phyloP scores from a whole-genome alignment of 345 rosid species.

The Theobroma cacao region DNA sequence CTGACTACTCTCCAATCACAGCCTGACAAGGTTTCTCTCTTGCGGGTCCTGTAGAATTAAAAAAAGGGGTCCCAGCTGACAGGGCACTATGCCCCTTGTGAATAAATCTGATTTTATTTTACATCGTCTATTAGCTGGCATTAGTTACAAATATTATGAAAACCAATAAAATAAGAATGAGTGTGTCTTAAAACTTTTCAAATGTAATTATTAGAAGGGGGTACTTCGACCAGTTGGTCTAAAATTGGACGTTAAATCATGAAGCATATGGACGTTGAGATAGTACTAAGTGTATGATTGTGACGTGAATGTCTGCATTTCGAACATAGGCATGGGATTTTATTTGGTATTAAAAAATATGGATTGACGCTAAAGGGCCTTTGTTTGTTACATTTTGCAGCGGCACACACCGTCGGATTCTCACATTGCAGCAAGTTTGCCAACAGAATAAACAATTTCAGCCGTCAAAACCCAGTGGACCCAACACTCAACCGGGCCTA shows the following conservation, averaged over 20 bases:
- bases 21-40: not conserved
- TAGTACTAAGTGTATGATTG: not conserved
- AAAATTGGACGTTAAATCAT: not conserved
- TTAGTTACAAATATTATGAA: not conserved
- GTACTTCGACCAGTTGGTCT: not conserved
- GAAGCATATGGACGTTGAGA: not conserved
- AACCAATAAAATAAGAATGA: not conserved
- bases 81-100: not conserved
- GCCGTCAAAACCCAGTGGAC: constrained; percentile 43
- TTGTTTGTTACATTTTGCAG: constrained; percentile 31
- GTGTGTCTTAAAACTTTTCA: not conserved
- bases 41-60: not conserved
- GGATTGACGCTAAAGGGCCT: not conserved
- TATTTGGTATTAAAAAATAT: too few relatives aligned
- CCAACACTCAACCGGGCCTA: constrained; percentile 58
- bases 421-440: constrained; percentile 60
- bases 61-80: not conserved
- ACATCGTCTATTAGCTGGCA: constrained; percentile 10
- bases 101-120: not conserved
- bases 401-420: constrained; percentile 85
- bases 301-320: not conserved
- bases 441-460: constrained; percentile 63
- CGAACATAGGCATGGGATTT: not conserved
- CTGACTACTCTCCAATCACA: not conserved
- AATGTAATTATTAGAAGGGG: not conserved